These are phyloP conservation scores for Mortierella sp. DNA, from an alignment of 371 early-diverging fungal genomes.

Conservation along the genomic window DNA sequence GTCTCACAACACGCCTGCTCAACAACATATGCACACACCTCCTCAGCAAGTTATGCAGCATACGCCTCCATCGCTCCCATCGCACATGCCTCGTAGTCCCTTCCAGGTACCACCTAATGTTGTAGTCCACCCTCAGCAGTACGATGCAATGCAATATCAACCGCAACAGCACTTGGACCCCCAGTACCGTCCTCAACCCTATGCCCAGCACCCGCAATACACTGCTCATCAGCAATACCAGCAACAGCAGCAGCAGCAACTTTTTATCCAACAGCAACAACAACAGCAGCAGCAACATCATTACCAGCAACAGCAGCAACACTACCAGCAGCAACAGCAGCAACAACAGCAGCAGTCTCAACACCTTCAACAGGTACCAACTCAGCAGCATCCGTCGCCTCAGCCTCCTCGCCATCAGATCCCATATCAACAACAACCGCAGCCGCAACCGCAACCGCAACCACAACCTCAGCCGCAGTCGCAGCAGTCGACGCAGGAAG, in stretches of 20 bases:
- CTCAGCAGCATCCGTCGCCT: constrained; percentile 37
- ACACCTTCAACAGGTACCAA: constrained; percentile 24
- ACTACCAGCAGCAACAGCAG: constrained; percentile 26
- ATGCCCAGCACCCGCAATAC: constrained; percentile 42
- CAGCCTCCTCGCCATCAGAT: constrained; percentile 47
- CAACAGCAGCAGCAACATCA: constrained; percentile 19
- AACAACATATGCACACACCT: constrained; percentile 48
- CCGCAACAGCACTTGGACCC: constrained; percentile 44
- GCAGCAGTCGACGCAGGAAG: constrained; percentile 17
- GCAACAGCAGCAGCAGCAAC: constrained; percentile 35
- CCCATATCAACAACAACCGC: constrained; percentile 30
- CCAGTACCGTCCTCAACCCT: constrained; percentile 38
- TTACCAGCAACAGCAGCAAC: constrained; percentile 29
- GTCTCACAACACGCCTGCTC: constrained; percentile 41
- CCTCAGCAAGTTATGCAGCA: constrained; percentile 44
- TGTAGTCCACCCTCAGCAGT: constrained; percentile 48
- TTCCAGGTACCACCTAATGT: constrained; percentile 48
- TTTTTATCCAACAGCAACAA: constrained; percentile 18
- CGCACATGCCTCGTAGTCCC: constrained; percentile 49
- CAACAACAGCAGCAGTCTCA: constrained; percentile 15
- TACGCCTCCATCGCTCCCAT: constrained; percentile 40
- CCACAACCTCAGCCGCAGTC: not conserved
- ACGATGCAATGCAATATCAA: constrained; percentile 38
- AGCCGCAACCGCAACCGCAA: not conserved
- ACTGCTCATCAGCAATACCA: constrained; percentile 30